Evolutionary conservation across 768 basidiomycete genomes (phyloP).

Genomic region (Clavaria fumosa): DNA sequence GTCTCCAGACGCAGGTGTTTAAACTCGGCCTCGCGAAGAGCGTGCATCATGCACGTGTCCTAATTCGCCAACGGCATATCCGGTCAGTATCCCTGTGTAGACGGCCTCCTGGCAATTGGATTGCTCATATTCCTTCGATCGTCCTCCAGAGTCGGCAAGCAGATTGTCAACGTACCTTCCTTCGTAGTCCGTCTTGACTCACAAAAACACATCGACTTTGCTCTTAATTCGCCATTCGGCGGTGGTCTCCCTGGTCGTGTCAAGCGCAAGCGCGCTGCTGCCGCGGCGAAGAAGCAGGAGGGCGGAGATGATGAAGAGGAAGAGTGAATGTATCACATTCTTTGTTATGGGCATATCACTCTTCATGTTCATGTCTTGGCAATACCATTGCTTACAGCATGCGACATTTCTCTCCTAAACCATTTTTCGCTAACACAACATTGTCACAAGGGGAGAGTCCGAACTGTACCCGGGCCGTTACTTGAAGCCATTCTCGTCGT

Average conservation of each 20-base stretch:
- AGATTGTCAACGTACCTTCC: constrained; percentile 97
- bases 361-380: too few relatives aligned
- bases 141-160: constrained; percentile 74
- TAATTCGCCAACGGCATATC: constrained; percentile 97
- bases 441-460: too few relatives aligned
- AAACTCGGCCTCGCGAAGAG: constrained; percentile 95
- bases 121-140: constrained; percentile 2
- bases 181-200: constrained; percentile 99
- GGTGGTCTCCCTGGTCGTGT: constrained; percentile 91
- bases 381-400: too few relatives aligned
- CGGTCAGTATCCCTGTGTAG: constrained; percentile 55
- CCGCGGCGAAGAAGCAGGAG: constrained; percentile 82
- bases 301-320: constrained; percentile 87
- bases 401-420: too few relatives aligned
- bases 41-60: constrained; percentile 95
- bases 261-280: constrained; percentile 95
- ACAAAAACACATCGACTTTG: constrained; percentile 99
- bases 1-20: constrained; percentile 99
- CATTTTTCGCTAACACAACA: too few relatives aligned
- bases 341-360: too few relatives aligned
- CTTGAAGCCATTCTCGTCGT: constrained; percentile 48
- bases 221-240: constrained; percentile 91
- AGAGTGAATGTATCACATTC: too few relatives aligned
- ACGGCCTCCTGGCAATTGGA: too few relatives aligned
- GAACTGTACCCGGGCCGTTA: too few relatives aligned